Conservation (phyloP, 2,329 filamentous ascomycete genomes). For the Botrytis hyacinthi region DNA sequence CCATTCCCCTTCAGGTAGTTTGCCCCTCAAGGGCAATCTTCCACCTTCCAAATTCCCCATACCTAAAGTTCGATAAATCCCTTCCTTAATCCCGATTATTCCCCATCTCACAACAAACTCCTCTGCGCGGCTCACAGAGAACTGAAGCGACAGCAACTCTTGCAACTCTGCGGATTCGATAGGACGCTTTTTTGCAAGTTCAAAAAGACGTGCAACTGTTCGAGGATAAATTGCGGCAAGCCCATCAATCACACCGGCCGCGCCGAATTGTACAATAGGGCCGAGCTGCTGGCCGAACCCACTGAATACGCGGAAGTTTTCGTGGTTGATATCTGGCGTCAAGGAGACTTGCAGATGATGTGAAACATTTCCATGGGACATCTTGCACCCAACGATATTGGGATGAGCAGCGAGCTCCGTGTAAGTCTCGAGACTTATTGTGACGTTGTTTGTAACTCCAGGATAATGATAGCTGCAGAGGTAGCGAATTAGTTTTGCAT, state of each 20-base stretch:
- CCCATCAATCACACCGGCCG: slow-evolving; percentile 57
- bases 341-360: slow-evolving; percentile 58
- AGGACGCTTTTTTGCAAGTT: slow-evolving; percentile 43
- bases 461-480: slow-evolving; percentile 51
- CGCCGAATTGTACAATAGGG: slow-evolving; percentile 14
- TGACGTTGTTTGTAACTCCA: slow-evolving; percentile 62
- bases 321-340: slow-evolving; percentile 56
- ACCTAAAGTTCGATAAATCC: slow-evolving; percentile 52
- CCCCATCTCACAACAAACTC: slow-evolving; percentile 58
- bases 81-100: slow-evolving; percentile 59
- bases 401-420: slow-evolving; percentile 55
- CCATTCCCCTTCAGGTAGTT: slow-evolving; percentile 54
- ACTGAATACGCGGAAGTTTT: slow-evolving; percentile 57
- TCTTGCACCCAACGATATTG: slow-evolving; percentile 66
- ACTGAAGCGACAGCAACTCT: slow-evolving; percentile 52
- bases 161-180: slow-evolving; percentile 43
- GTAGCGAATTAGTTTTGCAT: not conserved
- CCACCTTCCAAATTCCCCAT: slow-evolving; percentile 57
- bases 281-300: slow-evolving; percentile 32
- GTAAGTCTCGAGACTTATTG: slow-evolving; percentile 55
- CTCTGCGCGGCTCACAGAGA: slow-evolving; percentile 57
- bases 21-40: slow-evolving; percentile 55
- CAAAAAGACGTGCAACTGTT: slow-evolving; percentile 55
- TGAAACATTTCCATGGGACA: slow-evolving; percentile 63
- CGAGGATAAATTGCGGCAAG: slow-evolving; percentile 62